Base-by-base conservation (phyloP, 768 basidiomycete genomes). In the Pisolithus albus region DNA sequence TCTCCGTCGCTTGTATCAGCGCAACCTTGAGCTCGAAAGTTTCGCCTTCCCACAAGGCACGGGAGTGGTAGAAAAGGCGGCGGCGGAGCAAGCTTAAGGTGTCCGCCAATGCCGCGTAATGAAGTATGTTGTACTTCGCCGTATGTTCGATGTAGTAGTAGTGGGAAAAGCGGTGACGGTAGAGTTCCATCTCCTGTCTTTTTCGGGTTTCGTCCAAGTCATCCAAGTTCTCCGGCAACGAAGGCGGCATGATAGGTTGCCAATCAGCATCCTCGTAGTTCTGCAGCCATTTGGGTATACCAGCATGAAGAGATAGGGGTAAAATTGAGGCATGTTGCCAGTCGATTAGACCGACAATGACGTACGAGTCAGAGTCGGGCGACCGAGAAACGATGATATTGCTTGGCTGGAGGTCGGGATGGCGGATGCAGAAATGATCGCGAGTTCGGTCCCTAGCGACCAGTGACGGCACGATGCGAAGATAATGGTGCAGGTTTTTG, bases 281-380 rank as follows among this genome's bases (percentile, higher is more conserved):
- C 68, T 77, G 75, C 1, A 80, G 46, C 23, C 59, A 61, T 49
- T 64, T 13, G 42, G 77, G 78, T 62, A 75, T 63, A 55, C 73
- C 68, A 34, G 75, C 69, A 52, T 69, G 71, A 68, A 81, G 78
- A 66, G 75, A 80, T 56, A 55, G 23, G 61, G 79, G 78, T 28
- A 80, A 70, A 68, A 81, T 75, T 4, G 77, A 66, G 56, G 79
- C 53, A 64, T 80, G 77, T 70, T 80, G 78, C 78, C 76, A 79
- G 72, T 79, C 77, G 50, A 78, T 16, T 65, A 78, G 54, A 67
- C 76, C 56, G 50, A 71, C 65, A 60, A 71, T 64, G 61, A 80
- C 53, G 36, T 73, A 46, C 58, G 51, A 65, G 61, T 44, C 51
- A 59, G 74, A 76, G 62, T 71, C 78, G 50, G 74, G 55, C 61